Evolutionary conservation across 192 early-diverging fungal genomes (phyloP).

Genomic region (Oehlia diaphana): DNA sequence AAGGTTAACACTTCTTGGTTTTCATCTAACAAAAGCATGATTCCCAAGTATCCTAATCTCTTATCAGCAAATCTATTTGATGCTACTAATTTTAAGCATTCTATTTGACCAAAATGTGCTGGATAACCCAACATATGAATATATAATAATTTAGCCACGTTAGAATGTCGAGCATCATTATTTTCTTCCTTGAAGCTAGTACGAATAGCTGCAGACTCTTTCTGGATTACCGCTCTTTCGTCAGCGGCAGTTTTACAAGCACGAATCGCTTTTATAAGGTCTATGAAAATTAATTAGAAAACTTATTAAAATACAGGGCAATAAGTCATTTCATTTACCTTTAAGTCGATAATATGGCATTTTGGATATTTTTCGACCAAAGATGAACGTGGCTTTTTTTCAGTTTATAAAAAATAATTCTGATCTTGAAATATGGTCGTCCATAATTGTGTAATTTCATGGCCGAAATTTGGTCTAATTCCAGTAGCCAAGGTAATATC

Average conservation of each 20-base stretch:
- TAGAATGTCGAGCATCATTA: conserved; percentile 84
- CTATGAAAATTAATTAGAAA: conserved; percentile 36
- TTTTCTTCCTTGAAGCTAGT: conserved; percentile 98
- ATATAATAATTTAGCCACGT: conserved; percentile 97
- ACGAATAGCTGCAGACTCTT: conserved; percentile 93
- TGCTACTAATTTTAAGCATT: conserved; percentile 97
- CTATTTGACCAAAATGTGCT: conserved; percentile 99
- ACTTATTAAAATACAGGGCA: not conserved
- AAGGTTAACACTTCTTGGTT: conserved; percentile 96
- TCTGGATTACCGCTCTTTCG: conserved; percentile 95
- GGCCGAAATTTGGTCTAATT: too few relatives aligned
- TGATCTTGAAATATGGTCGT: too few relatives aligned
- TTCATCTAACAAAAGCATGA: conserved; percentile 96
- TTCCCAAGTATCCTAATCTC: conserved; percentile 96
- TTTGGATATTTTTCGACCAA: not conserved
- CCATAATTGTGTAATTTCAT: too few relatives aligned
- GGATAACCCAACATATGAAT: conserved; percentile 99
- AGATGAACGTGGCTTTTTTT: not conserved
- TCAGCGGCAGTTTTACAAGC: conserved; percentile 98
- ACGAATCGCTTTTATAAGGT: conserved; percentile 97
- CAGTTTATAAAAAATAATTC: not conserved
- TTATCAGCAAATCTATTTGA: conserved; percentile 94
- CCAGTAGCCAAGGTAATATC: too few relatives aligned
- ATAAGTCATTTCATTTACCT: conserved; percentile 5
- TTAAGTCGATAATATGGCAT: conserved; percentile 31